Evolutionary conservation across 2,329 filamentous ascomycete genomes (phyloP).

Genomic region (Thelonectria discophora): DNA sequence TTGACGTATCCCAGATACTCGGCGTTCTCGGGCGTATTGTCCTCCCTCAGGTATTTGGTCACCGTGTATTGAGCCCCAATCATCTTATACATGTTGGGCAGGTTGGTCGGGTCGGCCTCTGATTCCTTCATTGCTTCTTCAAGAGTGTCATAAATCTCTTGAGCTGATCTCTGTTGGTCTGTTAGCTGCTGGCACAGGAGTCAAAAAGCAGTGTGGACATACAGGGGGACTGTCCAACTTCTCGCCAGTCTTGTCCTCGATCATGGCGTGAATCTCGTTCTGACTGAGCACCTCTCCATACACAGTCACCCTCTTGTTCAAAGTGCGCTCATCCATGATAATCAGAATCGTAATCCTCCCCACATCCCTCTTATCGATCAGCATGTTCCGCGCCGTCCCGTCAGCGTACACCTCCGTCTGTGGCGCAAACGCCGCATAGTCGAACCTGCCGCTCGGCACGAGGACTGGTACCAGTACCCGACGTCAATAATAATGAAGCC

Average conservation of each 20-base stretch:
- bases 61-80: not conserved
- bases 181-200: not conserved
- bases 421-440: slow-evolving; percentile 42
- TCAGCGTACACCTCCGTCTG: slow-evolving; percentile 53
- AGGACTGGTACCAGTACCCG: slow-evolving; percentile 65
- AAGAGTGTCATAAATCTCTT: not conserved
- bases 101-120: not conserved
- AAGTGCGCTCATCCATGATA: slow-evolving; percentile 59
- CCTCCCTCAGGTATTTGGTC: not conserved
- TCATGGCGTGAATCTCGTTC: slow-evolving; percentile 55
- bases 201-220: not conserved
- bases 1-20: not conserved
- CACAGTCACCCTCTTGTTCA: slow-evolving; percentile 61
- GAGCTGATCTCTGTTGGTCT: not conserved
- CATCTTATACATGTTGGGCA: not conserved
- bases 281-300: slow-evolving; percentile 56
- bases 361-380: slow-evolving; percentile 61
- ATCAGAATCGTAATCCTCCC: slow-evolving; percentile 60
- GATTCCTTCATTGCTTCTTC: not conserved
- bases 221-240: slow-evolving; percentile 41
- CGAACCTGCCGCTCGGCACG: slow-evolving; percentile 39
- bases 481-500: slow-evolving; percentile 66
- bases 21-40: not conserved
- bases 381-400: slow-evolving; percentile 53
- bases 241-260: slow-evolving; percentile 60